Evolutionary conservation across 768 basidiomycete genomes (phyloP), one percentile per base, ranked within the genome.

Genomic region (Myochromella boudieri): DNA sequence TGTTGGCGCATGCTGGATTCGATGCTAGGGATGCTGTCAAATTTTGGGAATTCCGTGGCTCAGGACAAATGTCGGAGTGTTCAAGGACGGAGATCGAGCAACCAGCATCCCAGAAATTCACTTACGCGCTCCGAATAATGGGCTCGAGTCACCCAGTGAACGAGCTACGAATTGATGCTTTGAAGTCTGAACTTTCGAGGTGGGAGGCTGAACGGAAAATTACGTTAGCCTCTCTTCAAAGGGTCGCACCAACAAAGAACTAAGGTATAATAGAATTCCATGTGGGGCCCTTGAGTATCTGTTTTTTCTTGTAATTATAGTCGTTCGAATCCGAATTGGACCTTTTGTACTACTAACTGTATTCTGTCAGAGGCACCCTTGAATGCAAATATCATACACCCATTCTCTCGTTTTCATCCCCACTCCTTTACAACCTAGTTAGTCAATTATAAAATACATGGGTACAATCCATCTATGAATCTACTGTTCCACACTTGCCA

Each of bases 1-100:
- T 99, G n/a, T 81, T 99, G 27, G 92, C 95, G 0, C 80, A 92
- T 60, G 87, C 95, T 0, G 91, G 93, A 4, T 97, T 88, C 60
- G 91, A 97, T 67, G 89, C 95, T 2, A 80, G 85, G 27, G 71
- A 74, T 37, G 90, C 95, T 6, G 75, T 94, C 34, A 71, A 68
- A 11, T 95, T 97, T 63, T 97, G 95, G 91, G 83, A 91, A 60
- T 65, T 69, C 32, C 74, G 83, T 37, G n/a, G n/a, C n/a, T 64
- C 71, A 18, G 68, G 71, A 18, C 55, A 65, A 32, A 58, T 64
- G 25, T 65, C 69, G 7, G 80, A 85, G 49, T 82, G 81, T 64
- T 57, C 60, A 14, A 53, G 45, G 15, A 36, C 68, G 22, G 70
- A 68, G 17, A 22, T 18, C 27, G 47, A 48, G 25, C 33, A 27